Evolutionary conservation across 2,329 filamentous ascomycete genomes (phyloP), one percentile per base, ranked within the genome.

Genomic region (Fonsecaea erecta): DNA sequence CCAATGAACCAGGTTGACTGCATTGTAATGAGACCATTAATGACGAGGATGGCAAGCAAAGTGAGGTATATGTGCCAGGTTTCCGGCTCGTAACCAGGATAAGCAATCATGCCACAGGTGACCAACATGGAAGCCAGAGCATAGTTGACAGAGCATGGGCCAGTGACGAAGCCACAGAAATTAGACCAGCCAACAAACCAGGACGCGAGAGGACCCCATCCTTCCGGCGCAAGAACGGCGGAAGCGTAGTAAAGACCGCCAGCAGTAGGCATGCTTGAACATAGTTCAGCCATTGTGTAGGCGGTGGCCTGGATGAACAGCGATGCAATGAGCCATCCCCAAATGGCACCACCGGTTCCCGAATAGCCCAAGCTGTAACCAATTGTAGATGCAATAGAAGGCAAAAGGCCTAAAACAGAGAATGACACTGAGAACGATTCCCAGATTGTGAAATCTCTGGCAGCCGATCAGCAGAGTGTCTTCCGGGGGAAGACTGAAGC

Each of bases 321-420:
- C 8, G 71, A 71, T 3, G 76, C 71, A 43, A 76, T 68, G 18
- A 77, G 70, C 74, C 74, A 77, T 26, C 76, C 76, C 72, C 73
- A 67, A 11, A 69, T 64, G n/a, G 71, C 69, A 51, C 75, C 75
- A 35, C 71, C 73, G 0, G 71, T 68, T 5, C 75, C 74, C 2
- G 76, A 71, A 68, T 77, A 77, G 3, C 73, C 76, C 7, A 77
- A 70, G 59, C 72, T 74, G 61, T 77, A 79, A 3, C 66, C 56
- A 16, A 79, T 71, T 1, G 76, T 78, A 9, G 75, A 76, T 7
- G 77, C 77, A 46, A 79, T 73, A 3, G 74, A 77, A 9, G 77
- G 77, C 5, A 79, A 63, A 12, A 79, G 73, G 18, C 77, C 77
- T 7, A 78, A 67, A 12, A 75, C 71, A 1, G 74, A 73, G 66